phyloP scores from a whole-genome alignment of 1,139 yeast genomes.

The Scheffersomyces stambukii region DNA sequence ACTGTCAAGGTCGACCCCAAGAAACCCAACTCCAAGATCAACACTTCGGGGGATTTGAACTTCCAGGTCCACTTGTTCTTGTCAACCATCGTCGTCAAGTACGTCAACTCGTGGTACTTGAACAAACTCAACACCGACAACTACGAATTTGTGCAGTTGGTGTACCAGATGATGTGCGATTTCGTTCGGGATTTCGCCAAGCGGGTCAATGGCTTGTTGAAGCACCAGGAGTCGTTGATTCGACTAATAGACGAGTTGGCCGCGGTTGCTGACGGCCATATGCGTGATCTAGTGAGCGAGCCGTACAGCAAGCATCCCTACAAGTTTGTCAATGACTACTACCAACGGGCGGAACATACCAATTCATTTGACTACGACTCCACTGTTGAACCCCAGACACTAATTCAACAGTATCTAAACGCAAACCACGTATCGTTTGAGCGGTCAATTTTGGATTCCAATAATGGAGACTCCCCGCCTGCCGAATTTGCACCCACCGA shows the following conservation, averaged over 20 bases:
- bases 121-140: slow-evolving; percentile 37
- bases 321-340: slow-evolving; percentile 14
- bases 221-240: too few relatives aligned
- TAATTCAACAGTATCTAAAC: slow-evolving; percentile 13
- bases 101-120: slow-evolving; percentile 39
- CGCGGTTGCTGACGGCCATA: slow-evolving; percentile 24
- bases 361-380: slow-evolving; percentile 11
- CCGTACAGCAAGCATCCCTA: slow-evolving; percentile 9
- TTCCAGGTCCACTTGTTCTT: slow-evolving; percentile 37
- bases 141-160: slow-evolving; percentile 26
- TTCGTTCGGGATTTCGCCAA: slow-evolving; percentile 26
- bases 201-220: too few relatives aligned
- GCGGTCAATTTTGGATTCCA: too few relatives aligned
- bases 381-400: slow-evolving; percentile 3
- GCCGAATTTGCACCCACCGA: too few relatives aligned
- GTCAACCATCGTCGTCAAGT: slow-evolving; percentile 29
- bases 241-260: slow-evolving; percentile 22
- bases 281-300: slow-evolving; percentile 17
- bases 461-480: too few relatives aligned
- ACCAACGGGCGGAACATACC: not conserved
- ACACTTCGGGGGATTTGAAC: slow-evolving; percentile 18
- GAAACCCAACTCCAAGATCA: not conserved
- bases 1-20: slow-evolving; percentile 11
- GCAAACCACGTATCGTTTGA: slow-evolving; percentile 18
- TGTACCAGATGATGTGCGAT: slow-evolving; percentile 30